These are phyloP conservation scores for Alectoria sarmentosa DNA, from an alignment of 495 filamentous ascomycete species.

Conservation along the genomic window DNA sequence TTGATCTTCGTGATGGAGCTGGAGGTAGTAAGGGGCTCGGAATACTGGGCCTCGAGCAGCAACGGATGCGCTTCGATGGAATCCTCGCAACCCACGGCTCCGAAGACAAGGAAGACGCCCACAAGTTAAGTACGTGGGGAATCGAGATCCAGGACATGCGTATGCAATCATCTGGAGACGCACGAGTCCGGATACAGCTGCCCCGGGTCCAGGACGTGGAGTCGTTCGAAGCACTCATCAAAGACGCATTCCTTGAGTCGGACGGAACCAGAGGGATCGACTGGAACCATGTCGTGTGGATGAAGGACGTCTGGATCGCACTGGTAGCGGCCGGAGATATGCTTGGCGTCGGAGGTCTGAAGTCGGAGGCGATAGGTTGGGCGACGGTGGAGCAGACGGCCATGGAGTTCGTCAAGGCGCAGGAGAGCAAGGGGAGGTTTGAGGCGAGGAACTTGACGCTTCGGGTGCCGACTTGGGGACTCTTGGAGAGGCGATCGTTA, in stretches of 20 bases:
- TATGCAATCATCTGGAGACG: not conserved
- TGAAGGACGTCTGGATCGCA: not conserved
- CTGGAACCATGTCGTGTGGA: not conserved
- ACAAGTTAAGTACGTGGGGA: not conserved
- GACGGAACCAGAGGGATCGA: not conserved
- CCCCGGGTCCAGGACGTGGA: not conserved
- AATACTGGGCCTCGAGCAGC: not conserved
- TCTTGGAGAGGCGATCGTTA: not conserved
- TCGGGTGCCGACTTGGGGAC: conserved; percentile 1
- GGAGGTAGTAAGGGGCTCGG: not conserved
- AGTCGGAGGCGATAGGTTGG: not conserved
- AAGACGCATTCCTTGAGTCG: not conserved
- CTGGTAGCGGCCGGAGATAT: not conserved
- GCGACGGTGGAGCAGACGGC: not conserved
- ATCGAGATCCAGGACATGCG: not conserved
- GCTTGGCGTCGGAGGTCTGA: not conserved
- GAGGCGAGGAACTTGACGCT: not conserved
- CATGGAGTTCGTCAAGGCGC: not conserved
- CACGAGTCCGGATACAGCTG: not conserved
- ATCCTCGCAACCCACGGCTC: too few relatives aligned
- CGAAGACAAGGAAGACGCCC: not conserved
- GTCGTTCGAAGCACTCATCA: not conserved
- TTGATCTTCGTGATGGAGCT: not conserved
- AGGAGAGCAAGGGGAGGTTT: not conserved
- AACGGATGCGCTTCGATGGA: not conserved